Base-by-base conservation (phyloP, 2,329 filamentous ascomycete genomes). In the Calonectria ilicicola region DNA sequence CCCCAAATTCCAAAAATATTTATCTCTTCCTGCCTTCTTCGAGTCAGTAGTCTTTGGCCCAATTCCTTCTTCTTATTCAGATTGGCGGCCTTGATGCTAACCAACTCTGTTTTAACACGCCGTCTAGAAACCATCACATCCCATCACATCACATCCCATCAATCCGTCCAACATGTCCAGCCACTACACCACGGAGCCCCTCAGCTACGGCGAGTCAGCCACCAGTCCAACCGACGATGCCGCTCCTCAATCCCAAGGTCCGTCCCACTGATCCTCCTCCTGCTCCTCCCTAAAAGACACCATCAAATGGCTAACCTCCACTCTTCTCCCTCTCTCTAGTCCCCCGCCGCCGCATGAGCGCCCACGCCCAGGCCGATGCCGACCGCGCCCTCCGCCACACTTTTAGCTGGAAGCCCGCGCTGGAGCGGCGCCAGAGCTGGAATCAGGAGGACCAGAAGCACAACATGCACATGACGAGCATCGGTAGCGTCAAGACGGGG, bases 391-490 rank as follows among this genome's bases (percentile, higher is more conserved):
- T 83, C 76, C 76, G 79, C 42, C 80, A 80, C 76, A 81, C 83
- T 2, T 79, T 78, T 69, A 79, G 75, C 73, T 91, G 89, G 89
- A 85, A 85, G 76, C 89, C 89, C 9, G 76, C 78, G 21, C 76
- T 85, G 66, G 81, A 85, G 75, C 84, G 86, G 12, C 86, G 88
- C 58, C 87, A 87, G 79, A 89, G 88, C 82, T 91, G 87, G 84
- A 86, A 83, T 77, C 83, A 84, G 42, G 87, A 91, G 81, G 89
- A 90, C 79, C 85, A 85, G 80, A 90, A 89, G 81, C 89, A 86
- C 74, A 82, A 82, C 67, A 77, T 88, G 81, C 88, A 89, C 77
- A 87, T 89, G 87, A 82, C 80, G 58, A 82, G 79, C 68, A 82
- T 87, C 35, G 81, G 78, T 2, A 79, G 78, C 40, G 82, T 83